These are phyloP conservation scores for Hypoxylon cercidicola DNA, from an alignment of 495 filamentous ascomycete species.

Conservation along the genomic window DNA sequence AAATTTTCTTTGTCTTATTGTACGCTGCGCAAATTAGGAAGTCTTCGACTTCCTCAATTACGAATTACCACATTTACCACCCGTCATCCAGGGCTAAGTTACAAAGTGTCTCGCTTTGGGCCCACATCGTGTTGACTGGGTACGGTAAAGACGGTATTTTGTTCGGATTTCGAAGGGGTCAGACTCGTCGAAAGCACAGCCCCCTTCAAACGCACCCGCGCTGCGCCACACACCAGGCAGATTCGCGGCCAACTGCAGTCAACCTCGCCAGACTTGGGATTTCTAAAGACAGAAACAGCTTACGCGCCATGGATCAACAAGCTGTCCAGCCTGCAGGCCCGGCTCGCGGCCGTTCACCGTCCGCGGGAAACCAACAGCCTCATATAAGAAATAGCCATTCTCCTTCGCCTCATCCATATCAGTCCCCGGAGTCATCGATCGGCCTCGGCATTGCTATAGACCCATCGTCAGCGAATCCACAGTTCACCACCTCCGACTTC, in stretches of 20 bases:
- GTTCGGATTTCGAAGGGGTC: constrained; percentile 27
- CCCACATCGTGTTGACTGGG: constrained; percentile 24
- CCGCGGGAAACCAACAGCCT: constrained; percentile 56
- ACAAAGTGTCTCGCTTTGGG: constrained; percentile 16
- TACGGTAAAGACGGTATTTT: constrained; percentile 30
- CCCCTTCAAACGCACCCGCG: constrained; percentile 40
- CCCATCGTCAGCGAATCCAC: constrained; percentile 50
- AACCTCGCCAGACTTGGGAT: constrained; percentile 44
- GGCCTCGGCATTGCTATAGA: constrained; percentile 61
- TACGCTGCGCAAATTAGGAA: not conserved
- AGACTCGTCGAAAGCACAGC: constrained; percentile 44
- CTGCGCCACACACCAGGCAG: constrained; percentile 50
- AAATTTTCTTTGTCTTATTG: not conserved
- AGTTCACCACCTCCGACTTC: constrained; percentile 50
- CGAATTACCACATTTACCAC: not conserved
- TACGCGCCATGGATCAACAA: constrained; percentile 58
- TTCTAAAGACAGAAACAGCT: constrained; percentile 52
- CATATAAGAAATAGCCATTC: constrained; percentile 64
- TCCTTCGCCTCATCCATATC: constrained; percentile 59
- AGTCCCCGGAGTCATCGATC: constrained; percentile 55
- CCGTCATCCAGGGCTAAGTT: constrained; percentile 1
- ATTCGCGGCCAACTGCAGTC: constrained; percentile 40
- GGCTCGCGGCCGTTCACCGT: constrained; percentile 59
- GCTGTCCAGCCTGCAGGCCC: constrained; percentile 47
- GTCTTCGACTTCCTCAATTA: not conserved